These are phyloP conservation scores for Mycena venus DNA, from an alignment of 768 basidiomycete genomes.

Conservation along the genomic window DNA sequence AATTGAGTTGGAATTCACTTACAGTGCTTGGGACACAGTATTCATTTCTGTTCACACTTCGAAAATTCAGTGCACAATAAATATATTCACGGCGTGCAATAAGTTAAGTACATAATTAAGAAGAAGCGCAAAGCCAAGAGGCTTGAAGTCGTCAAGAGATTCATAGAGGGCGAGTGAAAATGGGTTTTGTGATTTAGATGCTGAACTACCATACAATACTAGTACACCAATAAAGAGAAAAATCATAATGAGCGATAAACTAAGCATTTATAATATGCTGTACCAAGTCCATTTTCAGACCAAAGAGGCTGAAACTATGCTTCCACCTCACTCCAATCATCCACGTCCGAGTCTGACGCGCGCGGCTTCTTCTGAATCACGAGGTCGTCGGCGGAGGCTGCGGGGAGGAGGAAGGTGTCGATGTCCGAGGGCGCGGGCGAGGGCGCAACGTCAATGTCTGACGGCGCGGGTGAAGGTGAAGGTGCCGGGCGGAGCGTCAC, in stretches of 20 bases:
- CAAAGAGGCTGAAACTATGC: no score
- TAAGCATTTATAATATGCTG: background rate
- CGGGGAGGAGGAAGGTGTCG: constrained; percentile 45
- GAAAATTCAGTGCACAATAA: no score
- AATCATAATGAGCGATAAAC: constrained; percentile 24
- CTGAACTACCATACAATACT: background rate
- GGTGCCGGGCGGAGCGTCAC: constrained; percentile 38
- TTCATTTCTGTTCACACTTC: no score
- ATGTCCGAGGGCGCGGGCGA: constrained; percentile 20
- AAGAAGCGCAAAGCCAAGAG: no score
- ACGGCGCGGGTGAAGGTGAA: background rate
- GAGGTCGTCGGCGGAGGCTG: constrained; percentile 4
- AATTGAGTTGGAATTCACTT: no score
- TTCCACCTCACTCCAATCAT: constrained; percentile 60
- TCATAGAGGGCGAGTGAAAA: background rate
- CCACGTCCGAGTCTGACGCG: constrained; percentile 10
- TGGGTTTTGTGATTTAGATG: background rate
- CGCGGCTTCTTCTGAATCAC: constrained; percentile 15
- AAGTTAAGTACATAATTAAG: no score
- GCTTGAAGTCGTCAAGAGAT: no score
- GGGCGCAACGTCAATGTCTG: constrained; percentile 25
- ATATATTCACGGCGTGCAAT: no score
- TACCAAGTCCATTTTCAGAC: no score
- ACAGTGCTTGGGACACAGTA: no score
- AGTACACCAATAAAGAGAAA: background rate